Conservation (phyloP, 2,329 filamentous ascomycete genomes). For the Drechslera avenae region DNA sequence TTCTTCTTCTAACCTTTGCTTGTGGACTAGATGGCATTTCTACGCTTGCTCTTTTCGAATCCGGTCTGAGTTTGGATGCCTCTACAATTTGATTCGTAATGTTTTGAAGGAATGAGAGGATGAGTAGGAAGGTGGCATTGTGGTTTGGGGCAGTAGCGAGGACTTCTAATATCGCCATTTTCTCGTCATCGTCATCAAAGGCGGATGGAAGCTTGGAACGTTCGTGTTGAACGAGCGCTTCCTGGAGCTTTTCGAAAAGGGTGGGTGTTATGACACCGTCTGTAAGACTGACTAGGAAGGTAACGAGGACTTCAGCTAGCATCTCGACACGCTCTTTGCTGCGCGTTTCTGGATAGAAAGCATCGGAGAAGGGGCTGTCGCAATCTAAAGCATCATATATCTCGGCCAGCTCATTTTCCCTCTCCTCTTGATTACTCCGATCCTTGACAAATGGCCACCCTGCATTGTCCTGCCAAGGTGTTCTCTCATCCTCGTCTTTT, state of each 20-base stretch:
- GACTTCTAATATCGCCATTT: slow-evolving; percentile 71
- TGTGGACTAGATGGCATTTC: slow-evolving; percentile 42
- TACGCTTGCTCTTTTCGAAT: slow-evolving; percentile 33
- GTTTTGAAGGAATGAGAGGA: slow-evolving; percentile 75
- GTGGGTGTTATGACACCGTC: slow-evolving; percentile 77
- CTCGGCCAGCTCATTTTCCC: slow-evolving; percentile 52
- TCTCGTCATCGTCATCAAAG: slow-evolving; percentile 63
- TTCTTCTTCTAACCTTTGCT: slow-evolving; percentile 45
- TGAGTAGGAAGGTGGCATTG: slow-evolving; percentile 87
- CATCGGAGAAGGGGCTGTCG: slow-evolving; percentile 65
- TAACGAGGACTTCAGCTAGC: slow-evolving; percentile 70
- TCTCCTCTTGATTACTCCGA: slow-evolving; percentile 42
- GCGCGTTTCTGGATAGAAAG: slow-evolving; percentile 64
- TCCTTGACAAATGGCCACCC: slow-evolving; percentile 64
- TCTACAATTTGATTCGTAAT: slow-evolving; percentile 60
- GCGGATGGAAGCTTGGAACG: slow-evolving; percentile 51
- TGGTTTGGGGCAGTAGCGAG: slow-evolving; percentile 72
- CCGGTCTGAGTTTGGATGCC: slow-evolving; percentile 26
- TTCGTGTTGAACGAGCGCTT: slow-evolving; percentile 37
- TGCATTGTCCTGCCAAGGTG: slow-evolving; percentile 60
- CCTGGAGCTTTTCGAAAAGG: slow-evolving; percentile 63
- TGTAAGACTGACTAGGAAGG: slow-evolving; percentile 74
- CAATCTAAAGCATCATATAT: slow-evolving; percentile 73
- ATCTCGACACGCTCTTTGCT: slow-evolving; percentile 74
- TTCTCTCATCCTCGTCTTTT: slow-evolving; percentile 43